Evolutionary conservation across 371 early-diverging fungal species (phyloP), one percentile per base, ranked within the genome.

Genomic region (Sporodiniella umbellata): DNA sequence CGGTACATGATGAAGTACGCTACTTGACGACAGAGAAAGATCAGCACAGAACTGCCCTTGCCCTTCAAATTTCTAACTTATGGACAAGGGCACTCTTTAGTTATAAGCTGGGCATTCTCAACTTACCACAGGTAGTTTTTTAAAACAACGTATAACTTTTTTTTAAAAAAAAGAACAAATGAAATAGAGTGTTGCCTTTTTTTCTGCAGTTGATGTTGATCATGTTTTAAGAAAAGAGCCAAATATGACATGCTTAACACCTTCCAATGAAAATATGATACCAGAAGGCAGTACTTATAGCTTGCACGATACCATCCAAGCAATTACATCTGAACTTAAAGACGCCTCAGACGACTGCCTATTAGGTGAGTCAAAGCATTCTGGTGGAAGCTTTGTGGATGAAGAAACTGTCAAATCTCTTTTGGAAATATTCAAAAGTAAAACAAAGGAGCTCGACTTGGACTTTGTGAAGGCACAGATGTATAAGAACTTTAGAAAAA

Each of bases 1-100:
- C 91, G 23, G 94, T 96, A n/a, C 97, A 98, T 62, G 98, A 98
- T 60, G 98, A 98, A 61, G 84, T 97, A 8, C 85, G 98, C 4
- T 98, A 90, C 68, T 64, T 96, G 48, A 86, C 92, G 0, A 67
- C 79, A 12, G 89, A 90, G 37, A 73, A 86, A 48, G 92, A 98
- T 52, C 64, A 68, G 14, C 78, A 86, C 35, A 68, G 90, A 6
- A 91, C 93, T 0, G 90, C 92, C 0, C 58, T 93, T 40, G 96
- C 96, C 0, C 64, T 98, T 43, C 98, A 98, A 60, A 75, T 98
- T 37, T 81, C 89, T 28, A 96, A 98, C 60, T 64, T 96, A 4
- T 98, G 97, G 97, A 92, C 92, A 12, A 80, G 98, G 6, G 85
- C 94, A 1, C 43, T 94, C 58, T 98, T 98, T 64, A 84, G 92